phyloP scores from a whole-genome alignment of 2,329 filamentous ascomycete genomes.

The Venturia pyrina region DNA sequence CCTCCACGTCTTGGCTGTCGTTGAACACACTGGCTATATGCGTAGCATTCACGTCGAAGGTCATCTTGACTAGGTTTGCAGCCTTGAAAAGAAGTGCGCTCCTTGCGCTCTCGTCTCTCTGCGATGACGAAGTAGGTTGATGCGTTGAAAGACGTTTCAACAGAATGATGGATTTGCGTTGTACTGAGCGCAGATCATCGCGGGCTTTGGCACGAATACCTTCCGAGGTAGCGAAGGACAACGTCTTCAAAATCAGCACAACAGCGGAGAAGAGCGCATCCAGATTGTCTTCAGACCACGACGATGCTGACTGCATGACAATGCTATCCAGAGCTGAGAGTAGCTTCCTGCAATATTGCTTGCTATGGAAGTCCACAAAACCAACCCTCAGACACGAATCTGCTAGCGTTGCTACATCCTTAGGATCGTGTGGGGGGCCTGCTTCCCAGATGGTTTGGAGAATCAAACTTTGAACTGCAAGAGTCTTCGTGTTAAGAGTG shows the following conservation, averaged over 20 bases:
- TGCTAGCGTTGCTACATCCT: neutral
- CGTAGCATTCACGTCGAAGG: neutral
- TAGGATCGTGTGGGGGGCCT: slow-evolving; percentile 36
- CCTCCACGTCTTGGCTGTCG: neutral
- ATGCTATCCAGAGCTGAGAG: neutral
- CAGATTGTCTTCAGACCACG: neutral
- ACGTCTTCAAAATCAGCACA: too few species aligned
- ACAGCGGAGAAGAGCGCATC: neutral
- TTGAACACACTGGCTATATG: neutral
- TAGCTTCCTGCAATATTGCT: neutral
- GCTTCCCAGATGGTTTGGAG: slow-evolving; percentile 44
- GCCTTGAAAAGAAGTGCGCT: neutral
- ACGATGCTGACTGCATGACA: neutral
- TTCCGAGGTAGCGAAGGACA: neutral
- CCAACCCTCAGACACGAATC: neutral
- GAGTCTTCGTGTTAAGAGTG: slow-evolving; percentile 50
- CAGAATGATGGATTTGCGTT: neutral
- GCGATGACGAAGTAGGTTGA: too few species aligned
- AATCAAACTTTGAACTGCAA: slow-evolving; percentile 36
- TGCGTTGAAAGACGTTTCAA: neutral
- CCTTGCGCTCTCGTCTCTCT: too few species aligned
- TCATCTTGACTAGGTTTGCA: neutral
- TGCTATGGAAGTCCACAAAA: neutral
- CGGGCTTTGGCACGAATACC: neutral
- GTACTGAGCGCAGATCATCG: neutral